Base-by-base conservation (phyloP, 805 yeast genomes). In the Suhomyces kilbournensis region DNA sequence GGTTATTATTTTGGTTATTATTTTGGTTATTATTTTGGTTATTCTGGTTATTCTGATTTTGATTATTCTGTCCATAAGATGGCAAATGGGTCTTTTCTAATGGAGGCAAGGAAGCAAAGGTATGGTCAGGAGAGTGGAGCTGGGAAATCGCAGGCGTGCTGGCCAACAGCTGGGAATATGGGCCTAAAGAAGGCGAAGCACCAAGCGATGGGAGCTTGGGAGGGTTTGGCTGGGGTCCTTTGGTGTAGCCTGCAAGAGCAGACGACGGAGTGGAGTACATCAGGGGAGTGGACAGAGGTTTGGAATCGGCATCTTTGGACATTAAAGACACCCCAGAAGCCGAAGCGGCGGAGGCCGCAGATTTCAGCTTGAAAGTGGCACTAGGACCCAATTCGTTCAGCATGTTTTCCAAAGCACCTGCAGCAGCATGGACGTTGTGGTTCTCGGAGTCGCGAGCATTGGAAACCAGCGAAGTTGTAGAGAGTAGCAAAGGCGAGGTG, bases 401-500 rank as follows among this genome's bases (percentile, higher is more conserved):
- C 78, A 74, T 75, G 50, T 64, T 72, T 55, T 74, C 78, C 62
- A 74, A 69, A 5, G 77, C 76, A 4, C 77, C 76, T 1, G 78
- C 78, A 7, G 78, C 73, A 7, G 56, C 50, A 23, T 44, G 46
- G 12, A 51, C 50, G 34, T 48, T 48, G 10, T 47, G 35, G 22
- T 54, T 55, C 3, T 58, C 53, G 7, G 62, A 60, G 9, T 48
- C 50, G 49, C 77, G 66, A 1, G 76, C 68, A 68, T 59, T 78
- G 62, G 68, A 79, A 62, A 68, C 66, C 53, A 72, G 74, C 40
- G 80, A 60, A 22, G 82, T 58, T 14, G 84, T 80, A 7, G 85
- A 79, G 44, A 85, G 71, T 53, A 85, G 67, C 48, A 85, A 69
- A 0, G 90, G 90, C 14, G 88, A 83, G 0, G 89, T 84, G 52